Conservation (phyloP, 345 rosid genomes). For the Viola odorata region DNA sequence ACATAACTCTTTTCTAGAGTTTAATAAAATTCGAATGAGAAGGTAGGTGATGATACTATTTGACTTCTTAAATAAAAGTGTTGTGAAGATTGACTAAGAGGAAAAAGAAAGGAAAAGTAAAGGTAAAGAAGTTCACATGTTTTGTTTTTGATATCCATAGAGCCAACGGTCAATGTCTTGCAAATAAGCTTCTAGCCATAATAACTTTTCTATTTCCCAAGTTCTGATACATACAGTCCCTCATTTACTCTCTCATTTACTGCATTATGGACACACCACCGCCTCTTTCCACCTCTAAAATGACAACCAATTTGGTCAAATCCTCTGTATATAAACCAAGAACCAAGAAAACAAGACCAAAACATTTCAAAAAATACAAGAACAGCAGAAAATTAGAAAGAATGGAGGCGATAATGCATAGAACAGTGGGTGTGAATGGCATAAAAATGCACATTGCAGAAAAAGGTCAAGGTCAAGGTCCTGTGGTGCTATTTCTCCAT, state of each 20-base stretch:
- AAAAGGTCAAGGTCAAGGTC: slow-evolving; percentile 58
- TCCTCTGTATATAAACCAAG: background rate
- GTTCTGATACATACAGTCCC: background rate
- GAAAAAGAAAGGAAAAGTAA: too few species aligned
- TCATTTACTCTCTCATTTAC: background rate
- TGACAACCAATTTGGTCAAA: background rate
- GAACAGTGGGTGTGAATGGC: slow-evolving; percentile 50
- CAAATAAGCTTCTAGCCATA: too few species aligned
- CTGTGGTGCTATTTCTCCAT: slow-evolving; percentile 57
- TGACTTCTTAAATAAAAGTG: too few species aligned
- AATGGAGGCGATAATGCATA: slow-evolving; percentile 57
- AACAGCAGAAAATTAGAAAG: background rate
- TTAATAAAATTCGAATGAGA: too few species aligned
- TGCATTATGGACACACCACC: background rate
- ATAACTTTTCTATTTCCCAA: too few species aligned
- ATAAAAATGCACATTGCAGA: slow-evolving; percentile 74
- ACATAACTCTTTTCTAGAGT: too few species aligned
- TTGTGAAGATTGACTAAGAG: too few species aligned
- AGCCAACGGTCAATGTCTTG: too few species aligned
- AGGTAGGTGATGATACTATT: too few species aligned
- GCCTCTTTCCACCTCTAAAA: background rate
- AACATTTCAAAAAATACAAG: background rate
- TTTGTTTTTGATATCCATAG: too few species aligned
- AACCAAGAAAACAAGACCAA: background rate
- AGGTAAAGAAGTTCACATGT: too few species aligned